Evolutionary conservation across 108 stramenopile genomes (phyloP).

Genomic region (Stephanodiscus triporus): DNA sequence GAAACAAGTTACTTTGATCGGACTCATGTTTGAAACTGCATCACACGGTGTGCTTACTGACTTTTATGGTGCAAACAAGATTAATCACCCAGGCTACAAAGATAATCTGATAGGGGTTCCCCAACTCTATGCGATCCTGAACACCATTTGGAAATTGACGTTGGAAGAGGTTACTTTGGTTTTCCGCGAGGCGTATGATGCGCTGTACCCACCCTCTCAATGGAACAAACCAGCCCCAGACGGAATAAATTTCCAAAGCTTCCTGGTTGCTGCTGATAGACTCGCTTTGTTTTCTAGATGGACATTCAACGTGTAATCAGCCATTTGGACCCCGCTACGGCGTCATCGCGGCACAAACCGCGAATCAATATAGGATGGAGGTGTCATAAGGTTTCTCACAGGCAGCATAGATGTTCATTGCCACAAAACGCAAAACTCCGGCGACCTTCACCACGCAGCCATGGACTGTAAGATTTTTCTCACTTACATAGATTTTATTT

Average conservation of each 20-base stretch:
- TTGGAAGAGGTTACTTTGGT: slow-evolving; percentile 20
- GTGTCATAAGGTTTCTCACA: too few relatives aligned
- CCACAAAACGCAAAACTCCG: too few relatives aligned
- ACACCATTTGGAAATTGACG: slow-evolving; percentile 29
- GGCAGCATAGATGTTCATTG: too few relatives aligned
- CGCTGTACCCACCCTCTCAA: slow-evolving; percentile 21
- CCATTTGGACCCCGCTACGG: too few relatives aligned
- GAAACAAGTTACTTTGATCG: slow-evolving; percentile 31
- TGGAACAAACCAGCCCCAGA: slow-evolving; percentile 27
- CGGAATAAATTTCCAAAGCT: slow-evolving; percentile 39
- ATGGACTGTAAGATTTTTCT: too few relatives aligned
- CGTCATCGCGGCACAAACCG: too few relatives aligned
- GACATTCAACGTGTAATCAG: neutral
- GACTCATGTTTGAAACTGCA: slow-evolving; percentile 60
- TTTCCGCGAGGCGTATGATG: slow-evolving; percentile 37
- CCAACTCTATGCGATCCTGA: slow-evolving; percentile 34
- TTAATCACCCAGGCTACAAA: neutral
- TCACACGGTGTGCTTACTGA: slow-evolving; percentile 29
- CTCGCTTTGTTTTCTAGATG: slow-evolving; percentile 25
- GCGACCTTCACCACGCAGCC: too few relatives aligned
- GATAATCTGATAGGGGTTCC: slow-evolving; percentile 8
- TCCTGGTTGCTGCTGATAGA: slow-evolving; percentile 36
- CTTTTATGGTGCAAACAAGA: slow-evolving; percentile 17
- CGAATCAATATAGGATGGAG: too few relatives aligned
- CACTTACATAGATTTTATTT: too few relatives aligned